Conservation (phyloP, 768 basidiomycete species). For the Kwoniella bestiolae region DNA sequence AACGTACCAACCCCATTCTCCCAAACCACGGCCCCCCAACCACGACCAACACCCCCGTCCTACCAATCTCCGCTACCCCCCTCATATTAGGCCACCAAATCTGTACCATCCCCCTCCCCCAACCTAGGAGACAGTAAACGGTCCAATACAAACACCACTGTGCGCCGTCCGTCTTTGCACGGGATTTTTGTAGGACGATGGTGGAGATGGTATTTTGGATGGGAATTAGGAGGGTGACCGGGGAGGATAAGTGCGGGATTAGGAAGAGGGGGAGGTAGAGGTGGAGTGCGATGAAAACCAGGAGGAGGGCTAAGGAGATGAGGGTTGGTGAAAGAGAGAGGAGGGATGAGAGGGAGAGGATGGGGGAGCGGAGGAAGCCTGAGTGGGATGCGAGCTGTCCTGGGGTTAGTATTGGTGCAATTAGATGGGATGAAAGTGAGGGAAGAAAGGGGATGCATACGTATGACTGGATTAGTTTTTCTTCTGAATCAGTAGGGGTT, state of each 20-base stretch:
- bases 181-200: slow-evolving; percentile 8
- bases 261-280: slow-evolving; percentile 29
- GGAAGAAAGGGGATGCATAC: neutral
- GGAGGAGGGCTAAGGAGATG: slow-evolving; percentile 76
- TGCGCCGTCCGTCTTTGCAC: slow-evolving; percentile 16
- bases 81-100: slow-evolving; percentile 37
- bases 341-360: slow-evolving; percentile 12
- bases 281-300: slow-evolving; percentile 65
- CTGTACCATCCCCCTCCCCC: slow-evolving; percentile 27
- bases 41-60: slow-evolving; percentile 27
- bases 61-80: slow-evolving; percentile 30
- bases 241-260: slow-evolving; percentile 36
- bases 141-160: slow-evolving; percentile 48
- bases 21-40: slow-evolving; percentile 48
- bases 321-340: slow-evolving; percentile 11
- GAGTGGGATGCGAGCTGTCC: slow-evolving; percentile 32
- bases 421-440: no score
- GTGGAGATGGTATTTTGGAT: slow-evolving; percentile 32
- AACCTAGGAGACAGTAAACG: slow-evolving; percentile 18
- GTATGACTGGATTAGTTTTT: neutral
- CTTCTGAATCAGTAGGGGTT: neutral
- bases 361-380: slow-evolving; percentile 27
- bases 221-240: slow-evolving; percentile 39
- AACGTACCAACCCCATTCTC: slow-evolving; percentile 36
- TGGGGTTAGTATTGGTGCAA: no score